Evolutionary conservation across 2,329 filamentous ascomycete genomes (phyloP), one percentile per base, ranked within the genome.

Genomic region (Fusarium avenaceum): DNA sequence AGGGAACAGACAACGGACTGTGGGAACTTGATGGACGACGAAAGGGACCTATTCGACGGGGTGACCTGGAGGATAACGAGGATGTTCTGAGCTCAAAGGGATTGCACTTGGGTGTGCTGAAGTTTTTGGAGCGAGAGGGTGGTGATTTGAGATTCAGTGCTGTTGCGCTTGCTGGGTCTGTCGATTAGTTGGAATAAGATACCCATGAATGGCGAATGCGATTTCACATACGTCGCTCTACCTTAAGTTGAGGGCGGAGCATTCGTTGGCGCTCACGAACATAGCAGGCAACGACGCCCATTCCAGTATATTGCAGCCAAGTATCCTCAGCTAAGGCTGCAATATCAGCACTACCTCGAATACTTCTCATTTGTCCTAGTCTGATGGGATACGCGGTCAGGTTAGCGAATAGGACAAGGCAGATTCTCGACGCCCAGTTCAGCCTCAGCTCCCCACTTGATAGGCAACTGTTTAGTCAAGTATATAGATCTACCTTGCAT

Each of bases 51-150:
- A 80, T 89, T 30, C 76, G 80, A 40, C 77, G 86, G 24, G 91
- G 90, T 0, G 74, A 80, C 43, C 77, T 94, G 52, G 82, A 74
- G 0, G 79, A 80, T 2, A 83, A 84, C 38, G 91, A 94, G 77
- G 91, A 95, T 78, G 88, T 93, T 53, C 77, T 94, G 72, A 93
- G 92, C 76, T 85, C 91, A 57, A 89, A 87, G 78, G 94, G 92
- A 10, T 80, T 97, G 73, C 84, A 89, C 32, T 78, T 93, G 74
- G 94, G 94, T 2, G 83, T 83, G 42, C 73, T 87, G 40, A 85
- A 83, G 78, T 89, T 89, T 68, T 72, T 89, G 51, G 84, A 86
- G 77, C 78, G 85, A 19, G 86, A 84, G 62, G 85, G 84, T 5
- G 85, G 74, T 9, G 87, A 89, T 71, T 75, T 88, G 79, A 80